These are phyloP conservation scores for Schoenoplectus tabernaemontani DNA, from an alignment of 202 grass and related monocot genomes.

Conservation along the genomic window DNA sequence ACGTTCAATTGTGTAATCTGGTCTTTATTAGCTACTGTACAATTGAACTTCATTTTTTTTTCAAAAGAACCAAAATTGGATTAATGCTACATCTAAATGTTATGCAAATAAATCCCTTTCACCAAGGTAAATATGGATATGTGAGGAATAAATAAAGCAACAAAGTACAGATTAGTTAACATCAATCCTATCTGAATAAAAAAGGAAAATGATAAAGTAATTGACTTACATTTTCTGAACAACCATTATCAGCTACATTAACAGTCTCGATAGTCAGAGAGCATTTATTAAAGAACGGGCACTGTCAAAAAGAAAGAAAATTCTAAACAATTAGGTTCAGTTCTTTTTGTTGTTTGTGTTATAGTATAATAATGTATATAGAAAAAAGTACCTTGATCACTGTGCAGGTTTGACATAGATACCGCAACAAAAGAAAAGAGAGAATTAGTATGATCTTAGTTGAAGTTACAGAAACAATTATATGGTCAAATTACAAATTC, in stretches of 20 bases:
- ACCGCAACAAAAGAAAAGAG: not conserved
- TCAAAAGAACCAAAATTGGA: no score
- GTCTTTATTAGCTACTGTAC: not conserved
- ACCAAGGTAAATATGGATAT: not conserved
- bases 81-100: not conserved
- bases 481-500: not conserved
- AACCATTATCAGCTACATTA: constrained; percentile 53
- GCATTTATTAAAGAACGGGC: constrained; percentile 72
- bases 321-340: not conserved
- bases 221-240: constrained; percentile 65
- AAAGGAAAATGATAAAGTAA: not conserved
- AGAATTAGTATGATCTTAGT: constrained; percentile 12
- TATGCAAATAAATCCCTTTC: not conserved
- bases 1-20: not conserved
- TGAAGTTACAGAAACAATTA: constrained; percentile 3
- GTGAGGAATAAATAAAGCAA: not conserved
- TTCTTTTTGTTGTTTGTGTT: not conserved
- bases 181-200: not conserved
- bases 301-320: constrained; percentile 34
- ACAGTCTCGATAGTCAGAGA: constrained; percentile 77
- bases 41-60: not conserved
- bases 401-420: constrained; percentile 30
- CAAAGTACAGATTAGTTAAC: not conserved
- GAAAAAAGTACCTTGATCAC: constrained; percentile 68
- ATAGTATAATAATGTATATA: constrained; percentile 17